Evolutionary conservation across 2,329 filamentous ascomycete species (phyloP), one percentile per base, ranked within the genome.

Genomic region (Didymosphaeria variabile): DNA sequence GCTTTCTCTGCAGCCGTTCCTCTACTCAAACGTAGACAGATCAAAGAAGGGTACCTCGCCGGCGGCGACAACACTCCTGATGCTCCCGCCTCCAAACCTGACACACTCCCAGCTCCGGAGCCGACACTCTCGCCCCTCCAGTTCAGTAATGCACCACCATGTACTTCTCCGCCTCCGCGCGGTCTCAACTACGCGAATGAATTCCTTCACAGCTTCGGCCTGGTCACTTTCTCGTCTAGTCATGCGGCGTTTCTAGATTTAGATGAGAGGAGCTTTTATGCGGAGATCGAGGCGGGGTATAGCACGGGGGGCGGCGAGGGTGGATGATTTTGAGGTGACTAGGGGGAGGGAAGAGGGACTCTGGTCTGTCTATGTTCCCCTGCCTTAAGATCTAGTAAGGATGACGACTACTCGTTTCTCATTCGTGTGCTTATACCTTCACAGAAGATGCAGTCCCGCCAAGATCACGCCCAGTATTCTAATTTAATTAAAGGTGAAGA

Each of bases 291-390:
- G 31, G 44, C 45, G 7, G 34, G 42, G 12, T 57, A 38, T 19
- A 12, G 9, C 31, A 34, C 42, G 9, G 55, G 55, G 17, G n/a
- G n/a, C n/a, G 31, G 29, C 31, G 19, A 38, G 5, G n/a, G 21
- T 57, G 5, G 55, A 50, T 40, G 45, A 40, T 1, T 49, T 50
- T 50, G 44, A 57, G 23, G n/a, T 57, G 1, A 23, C 19, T 15
- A 49, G 13, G 9, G 9, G 46, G 44, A 23, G 55, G 55, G 12
- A 57, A 49, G 42, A 56, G 21, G 29, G 54, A 56, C 34, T 40
- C 40, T 2, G 34, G 17, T 36, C 29, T 29, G 17, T 29, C 26
- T 29, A 29, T 29, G 26, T 29, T 29, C 26, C n/a, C n/a, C 26
- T 29, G 26, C 26, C 26, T 29, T 29, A 6, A 29, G 26, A 4